phyloP scores from a whole-genome alignment of 768 basidiomycete species.

The Agrocybe pediades region DNA sequence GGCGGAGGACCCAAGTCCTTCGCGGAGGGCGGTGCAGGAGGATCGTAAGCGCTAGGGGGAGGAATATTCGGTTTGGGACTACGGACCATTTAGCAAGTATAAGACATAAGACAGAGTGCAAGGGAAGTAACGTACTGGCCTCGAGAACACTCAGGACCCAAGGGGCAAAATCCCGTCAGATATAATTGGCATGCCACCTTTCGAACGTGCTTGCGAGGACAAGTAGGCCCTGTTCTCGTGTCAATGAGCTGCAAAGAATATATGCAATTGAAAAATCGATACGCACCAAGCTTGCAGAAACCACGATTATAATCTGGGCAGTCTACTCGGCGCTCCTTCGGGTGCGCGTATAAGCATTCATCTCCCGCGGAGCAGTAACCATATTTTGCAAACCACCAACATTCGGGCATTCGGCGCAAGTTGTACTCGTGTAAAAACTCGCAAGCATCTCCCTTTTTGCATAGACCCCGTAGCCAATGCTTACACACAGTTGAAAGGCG shows the following conservation, averaged over 20 bases:
- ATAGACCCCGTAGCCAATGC: slow-evolving; percentile 96
- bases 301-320: slow-evolving; percentile 96
- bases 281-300: slow-evolving; percentile 89
- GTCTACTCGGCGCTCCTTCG: slow-evolving; percentile 87
- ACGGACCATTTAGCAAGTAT: not conserved
- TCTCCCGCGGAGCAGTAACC: slow-evolving; percentile 97
- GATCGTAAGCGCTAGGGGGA: slow-evolving; percentile 71
- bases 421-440: slow-evolving; percentile 99
- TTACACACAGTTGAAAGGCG: slow-evolving; percentile 94
- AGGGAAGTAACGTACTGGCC: slow-evolving; percentile 73
- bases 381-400: slow-evolving; percentile 98
- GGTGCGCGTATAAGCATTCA: slow-evolving; percentile 96
- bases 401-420: slow-evolving; percentile 96
- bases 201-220: slow-evolving; percentile 91
- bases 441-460: slow-evolving; percentile 97
- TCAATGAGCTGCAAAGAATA: slow-evolving; percentile 1
- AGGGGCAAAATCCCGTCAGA: slow-evolving; percentile 90
- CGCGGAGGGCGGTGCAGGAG: slow-evolving; percentile 72
- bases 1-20: slow-evolving; percentile 89
- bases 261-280: not conserved
- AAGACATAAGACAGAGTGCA: not conserved
- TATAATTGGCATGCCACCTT: slow-evolving; percentile 90
- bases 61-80: slow-evolving; percentile 83
- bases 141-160: slow-evolving; percentile 83
- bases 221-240: slow-evolving; percentile 65